Evolutionary conservation across 2,329 filamentous ascomycete species (phyloP).

Genomic region (Leptographium procerum): DNA sequence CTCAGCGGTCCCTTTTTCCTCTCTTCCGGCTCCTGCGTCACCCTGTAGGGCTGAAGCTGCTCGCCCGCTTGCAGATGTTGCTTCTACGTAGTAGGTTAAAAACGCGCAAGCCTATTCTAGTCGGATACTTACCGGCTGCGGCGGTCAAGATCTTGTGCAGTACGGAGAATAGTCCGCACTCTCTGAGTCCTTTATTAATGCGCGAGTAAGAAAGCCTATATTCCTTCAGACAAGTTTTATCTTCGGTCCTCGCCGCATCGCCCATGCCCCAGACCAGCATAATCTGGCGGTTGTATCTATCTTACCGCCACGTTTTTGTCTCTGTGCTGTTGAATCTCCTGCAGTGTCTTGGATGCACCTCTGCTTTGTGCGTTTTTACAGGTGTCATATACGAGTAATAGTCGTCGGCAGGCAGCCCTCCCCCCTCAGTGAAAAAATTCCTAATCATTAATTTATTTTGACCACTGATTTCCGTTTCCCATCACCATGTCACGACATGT

Average conservation of each 20-base stretch:
- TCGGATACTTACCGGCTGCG: too few species aligned
- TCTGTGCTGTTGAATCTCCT: neutral
- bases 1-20: too few species aligned
- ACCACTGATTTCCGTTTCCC: neutral
- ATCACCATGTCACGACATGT: neutral
- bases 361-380: neutral
- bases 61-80: neutral
- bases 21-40: neutral
- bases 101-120: too few species aligned
- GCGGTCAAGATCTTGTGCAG: neutral
- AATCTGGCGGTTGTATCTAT: neutral
- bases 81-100: too few species aligned
- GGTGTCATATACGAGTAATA: neutral
- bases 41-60: slow-evolving; percentile 4
- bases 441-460: neutral
- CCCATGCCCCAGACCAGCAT: neutral
- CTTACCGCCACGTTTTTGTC: neutral
- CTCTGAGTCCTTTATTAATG: neutral
- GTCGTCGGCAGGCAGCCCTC: neutral
- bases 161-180: neutral
- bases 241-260: neutral
- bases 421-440: neutral
- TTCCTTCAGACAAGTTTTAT: neutral
- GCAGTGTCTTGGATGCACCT: neutral
- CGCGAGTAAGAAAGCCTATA: neutral